A percentile compares a stretch with the other conserved stretches of the same genome.
Conservation (phyloP, 768 basidiomycete genomes). For the Crepidotus variabilis region DNA sequence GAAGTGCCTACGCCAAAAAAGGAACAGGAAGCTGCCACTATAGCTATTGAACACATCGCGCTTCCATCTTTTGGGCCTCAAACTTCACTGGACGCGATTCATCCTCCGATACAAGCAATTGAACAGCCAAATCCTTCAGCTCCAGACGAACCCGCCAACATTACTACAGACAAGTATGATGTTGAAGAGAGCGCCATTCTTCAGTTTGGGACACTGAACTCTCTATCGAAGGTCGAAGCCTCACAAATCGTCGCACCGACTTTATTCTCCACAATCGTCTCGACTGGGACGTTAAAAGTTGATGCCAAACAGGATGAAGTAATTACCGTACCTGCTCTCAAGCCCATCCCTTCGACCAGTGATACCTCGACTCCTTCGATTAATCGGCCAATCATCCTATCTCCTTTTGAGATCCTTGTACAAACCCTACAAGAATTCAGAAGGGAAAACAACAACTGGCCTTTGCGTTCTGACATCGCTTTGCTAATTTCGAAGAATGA, state of each 20-base stretch:
- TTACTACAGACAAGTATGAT: neutral
- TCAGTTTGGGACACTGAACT: neutral
- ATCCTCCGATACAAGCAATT: no score
- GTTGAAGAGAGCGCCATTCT: neutral
- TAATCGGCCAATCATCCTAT: neutral
- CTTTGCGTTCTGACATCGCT: conserved; percentile 34
- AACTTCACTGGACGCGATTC: no score
- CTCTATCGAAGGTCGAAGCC: neutral
- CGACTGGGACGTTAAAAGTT: no score
- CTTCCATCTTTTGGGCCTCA: no score
- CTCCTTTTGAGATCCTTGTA: conserved; percentile 21
- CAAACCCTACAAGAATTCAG: conserved; percentile 25
- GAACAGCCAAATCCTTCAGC: no score
- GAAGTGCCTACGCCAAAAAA: no score
- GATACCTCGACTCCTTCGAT: neutral
- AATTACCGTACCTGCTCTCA: neutral
- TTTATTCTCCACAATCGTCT: no score
- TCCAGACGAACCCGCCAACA: neutral
- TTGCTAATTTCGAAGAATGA: conserved; percentile 23
- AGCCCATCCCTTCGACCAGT: neutral
- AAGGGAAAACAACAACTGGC: conserved; percentile 23
- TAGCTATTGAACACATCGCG: no score
- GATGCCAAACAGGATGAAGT: neutral
- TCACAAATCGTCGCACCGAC: neutral
- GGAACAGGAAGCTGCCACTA: no score